phyloP scores from a whole-genome alignment of 306 rosid genomes.

The Casuarina cunninghamiana region DNA sequence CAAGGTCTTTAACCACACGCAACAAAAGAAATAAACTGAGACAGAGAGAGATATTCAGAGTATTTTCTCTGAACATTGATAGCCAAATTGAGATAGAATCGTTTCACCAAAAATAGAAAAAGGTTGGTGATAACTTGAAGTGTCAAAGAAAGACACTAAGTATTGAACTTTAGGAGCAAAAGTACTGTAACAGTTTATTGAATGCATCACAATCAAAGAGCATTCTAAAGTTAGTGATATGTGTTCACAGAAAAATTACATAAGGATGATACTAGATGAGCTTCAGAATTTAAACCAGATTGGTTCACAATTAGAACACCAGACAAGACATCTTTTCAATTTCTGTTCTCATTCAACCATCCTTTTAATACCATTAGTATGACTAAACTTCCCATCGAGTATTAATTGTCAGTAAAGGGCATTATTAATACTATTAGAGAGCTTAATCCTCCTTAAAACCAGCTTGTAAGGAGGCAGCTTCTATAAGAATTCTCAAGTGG shows the following conservation, averaged over 20 bases:
- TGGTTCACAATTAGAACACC: neutral
- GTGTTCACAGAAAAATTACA: neutral
- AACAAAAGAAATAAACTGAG: neutral
- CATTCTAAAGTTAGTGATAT: neutral
- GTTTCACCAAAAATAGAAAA: constrained; percentile 1
- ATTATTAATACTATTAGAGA: neutral
- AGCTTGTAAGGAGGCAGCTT: too few relatives aligned
- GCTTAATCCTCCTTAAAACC: too few relatives aligned
- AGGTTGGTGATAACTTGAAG: neutral
- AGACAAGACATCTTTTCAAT: neutral
- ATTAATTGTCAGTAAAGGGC: neutral
- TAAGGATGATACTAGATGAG: neutral
- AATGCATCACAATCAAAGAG: neutral
- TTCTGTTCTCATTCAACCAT: neutral
- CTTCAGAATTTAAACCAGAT: neutral
- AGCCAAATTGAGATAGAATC: neutral
- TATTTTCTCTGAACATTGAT: neutral
- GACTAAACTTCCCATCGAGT: neutral
- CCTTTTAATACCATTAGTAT: neutral
- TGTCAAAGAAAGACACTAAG: neutral
- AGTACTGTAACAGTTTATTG: neutral
- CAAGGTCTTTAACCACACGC: constrained; percentile 10
- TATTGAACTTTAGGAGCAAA: neutral
- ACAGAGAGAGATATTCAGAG: neutral
- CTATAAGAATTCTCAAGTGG: too few relatives aligned